Base-by-base conservation (phyloP, 148 eudicot genomes). In the Dianthus caryophyllus region DNA sequence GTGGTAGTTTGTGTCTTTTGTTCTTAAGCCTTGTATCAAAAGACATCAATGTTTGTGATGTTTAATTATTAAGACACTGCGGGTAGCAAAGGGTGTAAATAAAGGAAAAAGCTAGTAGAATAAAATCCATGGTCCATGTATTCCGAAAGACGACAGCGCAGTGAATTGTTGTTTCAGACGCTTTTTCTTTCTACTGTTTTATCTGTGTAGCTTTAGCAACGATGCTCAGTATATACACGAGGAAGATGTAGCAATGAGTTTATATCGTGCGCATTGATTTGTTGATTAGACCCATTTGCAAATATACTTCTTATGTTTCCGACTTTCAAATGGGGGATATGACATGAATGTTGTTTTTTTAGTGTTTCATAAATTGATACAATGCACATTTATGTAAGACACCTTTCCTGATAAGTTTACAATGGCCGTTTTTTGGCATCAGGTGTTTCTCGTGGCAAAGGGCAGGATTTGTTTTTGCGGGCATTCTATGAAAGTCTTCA, bases 401-500 rank as follows among this genome's bases (percentile, higher is more conserved):
- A 56, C 14, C 16, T 68, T 43, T 65, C 36, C 3, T 30, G 24
- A 25, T 71, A 26, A 54, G 24, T 36, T 33, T 10, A 2, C 13
- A 15, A 6, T 51, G 53, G 48, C 27, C 41, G 1, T 54, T 41
- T 17, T 67, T 17, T 64, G 68, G 59, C 43, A 78, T 72, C 78
- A 94, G 99, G 99, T 83, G 99, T 90, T 54, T 90, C 99, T 30
- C 92, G 96, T 68, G 97, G 97, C 53, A 94, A 94, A 78, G 99
- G 97, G 63, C 99, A 90, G 78, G 99, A 94, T 75, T 77, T 90
- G 50, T 94, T 90, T 84, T 80, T 94, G 10, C 91, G 83, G 48
- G 68, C 97, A n/a, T 90, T 90, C 81, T 73, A 84, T 79, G 97
- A 94, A 73, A 87, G 96, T 61, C 72, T 94, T 75, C 92, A 79